phyloP scores from a whole-genome alignment of 1,284 basidiomycete species.

The Hymenochaete sp. region DNA sequence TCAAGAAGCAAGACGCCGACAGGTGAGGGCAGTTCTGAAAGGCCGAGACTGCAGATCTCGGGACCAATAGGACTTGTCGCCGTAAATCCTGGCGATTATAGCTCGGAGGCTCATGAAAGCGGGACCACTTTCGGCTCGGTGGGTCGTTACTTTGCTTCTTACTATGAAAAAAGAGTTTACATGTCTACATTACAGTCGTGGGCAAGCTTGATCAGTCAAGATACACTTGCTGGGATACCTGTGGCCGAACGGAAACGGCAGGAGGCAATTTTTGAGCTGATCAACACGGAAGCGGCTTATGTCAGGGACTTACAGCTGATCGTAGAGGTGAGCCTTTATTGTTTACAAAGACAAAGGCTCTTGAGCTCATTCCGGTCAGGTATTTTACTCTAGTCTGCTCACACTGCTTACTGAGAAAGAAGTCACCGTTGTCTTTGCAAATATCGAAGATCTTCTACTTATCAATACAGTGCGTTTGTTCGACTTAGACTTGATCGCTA shows the following conservation, averaged over 20 bases:
- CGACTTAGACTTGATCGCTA: constrained; percentile 9
- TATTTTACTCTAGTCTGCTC: constrained; percentile 80
- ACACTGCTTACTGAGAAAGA: constrained; percentile 71
- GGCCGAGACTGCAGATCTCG: constrained; percentile 23
- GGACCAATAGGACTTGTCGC: constrained; percentile 29
- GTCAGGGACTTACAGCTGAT: constrained; percentile 86
- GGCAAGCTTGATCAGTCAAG: constrained; percentile 82
- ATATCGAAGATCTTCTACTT: constrained; percentile 84
- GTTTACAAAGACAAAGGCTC: neutral
- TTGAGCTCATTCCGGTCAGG: constrained; percentile 26
- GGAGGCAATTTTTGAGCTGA: constrained; percentile 90
- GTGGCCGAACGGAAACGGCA: constrained; percentile 75
- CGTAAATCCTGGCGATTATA: constrained; percentile 23
- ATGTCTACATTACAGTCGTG: constrained; percentile 52
- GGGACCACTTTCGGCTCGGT: constrained; percentile 64
- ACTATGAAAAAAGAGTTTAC: no score
- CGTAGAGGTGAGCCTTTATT: constrained; percentile 54
- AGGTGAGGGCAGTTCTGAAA: constrained; percentile 31
- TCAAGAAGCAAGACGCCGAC: constrained; percentile 47
- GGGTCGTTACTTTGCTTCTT: constrained; percentile 29
- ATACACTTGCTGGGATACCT: constrained; percentile 71
- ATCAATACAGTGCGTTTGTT: constrained; percentile 63
- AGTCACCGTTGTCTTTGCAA: constrained; percentile 81
- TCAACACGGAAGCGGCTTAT: constrained; percentile 80
- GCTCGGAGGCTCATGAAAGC: constrained; percentile 27